Evolutionary conservation across 495 filamentous ascomycete species (phyloP).

Genomic region (Pseudoneurospora amorphoporcata): DNA sequence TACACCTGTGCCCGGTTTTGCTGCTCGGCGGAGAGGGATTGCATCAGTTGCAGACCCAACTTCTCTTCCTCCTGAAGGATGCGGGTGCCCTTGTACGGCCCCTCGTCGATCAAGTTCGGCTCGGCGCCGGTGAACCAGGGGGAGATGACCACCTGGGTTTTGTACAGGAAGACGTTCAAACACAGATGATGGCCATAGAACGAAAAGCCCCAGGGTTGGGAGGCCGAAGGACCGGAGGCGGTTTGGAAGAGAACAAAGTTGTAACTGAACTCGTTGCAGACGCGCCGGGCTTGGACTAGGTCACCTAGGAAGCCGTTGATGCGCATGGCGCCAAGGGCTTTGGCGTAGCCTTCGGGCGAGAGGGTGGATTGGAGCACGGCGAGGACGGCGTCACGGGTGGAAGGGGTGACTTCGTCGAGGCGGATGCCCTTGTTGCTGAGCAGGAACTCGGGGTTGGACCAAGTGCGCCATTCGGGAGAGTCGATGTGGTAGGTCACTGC

Average conservation of each 20-base stretch:
- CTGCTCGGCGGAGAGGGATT: constrained; percentile 39
- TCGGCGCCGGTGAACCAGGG: constrained; percentile 73
- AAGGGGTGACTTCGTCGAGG: constrained; percentile 44
- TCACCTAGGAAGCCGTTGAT: constrained; percentile 73
- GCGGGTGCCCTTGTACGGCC: constrained; percentile 47
- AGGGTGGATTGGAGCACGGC: constrained; percentile 45
- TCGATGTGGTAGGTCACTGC: constrained; percentile 50
- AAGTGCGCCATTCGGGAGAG: constrained; percentile 60
- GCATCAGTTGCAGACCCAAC: constrained; percentile 57
- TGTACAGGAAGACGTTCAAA: constrained; percentile 53
- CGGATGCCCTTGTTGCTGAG: constrained; percentile 53
- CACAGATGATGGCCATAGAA: constrained; percentile 74
- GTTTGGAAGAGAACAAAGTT: constrained; percentile 49
- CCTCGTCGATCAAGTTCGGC: constrained; percentile 60
- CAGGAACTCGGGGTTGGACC: constrained; percentile 68
- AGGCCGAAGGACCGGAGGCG: constrained; percentile 40
- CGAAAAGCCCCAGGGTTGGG: constrained; percentile 56
- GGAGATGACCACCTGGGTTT: constrained; percentile 48
- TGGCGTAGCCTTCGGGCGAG: constrained; percentile 59
- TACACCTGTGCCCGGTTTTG: constrained; percentile 47
- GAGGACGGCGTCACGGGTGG: constrained; percentile 39
- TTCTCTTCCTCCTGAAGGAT: constrained; percentile 57
- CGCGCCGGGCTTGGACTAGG: constrained; percentile 45
- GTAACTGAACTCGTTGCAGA: constrained; percentile 68
- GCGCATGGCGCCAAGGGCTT: constrained; percentile 58